Evolutionary conservation across 148 eudicot genomes (phyloP).

Genomic region (Suaeda aralocaspica): DNA sequence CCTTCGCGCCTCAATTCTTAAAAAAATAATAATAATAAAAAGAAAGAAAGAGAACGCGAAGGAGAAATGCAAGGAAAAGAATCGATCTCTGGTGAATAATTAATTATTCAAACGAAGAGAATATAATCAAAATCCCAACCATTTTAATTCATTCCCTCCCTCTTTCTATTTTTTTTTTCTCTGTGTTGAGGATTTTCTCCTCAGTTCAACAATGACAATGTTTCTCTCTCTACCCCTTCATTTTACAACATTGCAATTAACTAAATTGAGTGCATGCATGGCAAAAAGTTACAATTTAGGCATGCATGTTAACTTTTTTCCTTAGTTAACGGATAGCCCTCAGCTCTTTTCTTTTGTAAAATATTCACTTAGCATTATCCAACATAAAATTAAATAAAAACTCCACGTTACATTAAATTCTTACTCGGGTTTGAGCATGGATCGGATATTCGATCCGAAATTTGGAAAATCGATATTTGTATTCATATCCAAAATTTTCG

Average conservation of each 20-base stretch:
- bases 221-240: neutral
- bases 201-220: neutral
- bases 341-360: neutral
- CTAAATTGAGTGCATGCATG: conserved; percentile 16
- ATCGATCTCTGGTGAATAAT: neutral
- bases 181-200: neutral
- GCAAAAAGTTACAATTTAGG: neutral
- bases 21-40: too few species aligned
- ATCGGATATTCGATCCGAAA: too few species aligned
- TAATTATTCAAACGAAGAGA: neutral
- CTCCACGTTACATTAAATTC: too few species aligned
- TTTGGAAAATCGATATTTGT: too few species aligned
- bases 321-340: neutral
- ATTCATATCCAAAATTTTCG: too few species aligned
- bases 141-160: neutral
- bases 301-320: neutral
- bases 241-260: conserved; percentile 11
- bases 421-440: too few species aligned
- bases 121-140: neutral
- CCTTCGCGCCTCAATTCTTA: neutral
- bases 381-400: neutral
- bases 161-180: conserved; percentile 1
- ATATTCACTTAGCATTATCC: neutral
- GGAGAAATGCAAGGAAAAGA: neutral
- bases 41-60: conserved; percentile 7